These are phyloP conservation scores for Candida takata DNA, from an alignment of 805 yeast species.

Conservation along the genomic window DNA sequence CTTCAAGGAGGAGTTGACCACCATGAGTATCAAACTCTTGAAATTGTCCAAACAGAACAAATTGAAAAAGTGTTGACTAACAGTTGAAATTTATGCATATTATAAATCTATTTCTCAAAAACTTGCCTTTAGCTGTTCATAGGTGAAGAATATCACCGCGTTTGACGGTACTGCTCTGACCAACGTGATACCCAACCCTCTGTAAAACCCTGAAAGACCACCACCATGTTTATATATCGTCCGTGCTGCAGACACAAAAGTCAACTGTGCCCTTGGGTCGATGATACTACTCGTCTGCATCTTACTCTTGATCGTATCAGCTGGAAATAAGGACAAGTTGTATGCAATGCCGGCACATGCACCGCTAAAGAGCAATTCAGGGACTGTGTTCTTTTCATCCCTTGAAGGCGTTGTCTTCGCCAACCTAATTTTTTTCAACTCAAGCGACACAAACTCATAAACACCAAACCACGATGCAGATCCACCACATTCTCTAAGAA, in stretches of 20 bases:
- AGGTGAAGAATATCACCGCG: slow-evolving; percentile 76
- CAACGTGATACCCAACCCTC: slow-evolving; percentile 80
- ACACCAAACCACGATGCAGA: slow-evolving; percentile 94
- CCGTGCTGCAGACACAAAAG: slow-evolving; percentile 32
- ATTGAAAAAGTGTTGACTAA: background rate
- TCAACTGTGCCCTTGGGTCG: slow-evolving; percentile 21
- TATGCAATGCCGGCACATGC: slow-evolving; percentile 82
- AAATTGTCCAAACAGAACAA: slow-evolving; percentile 29
- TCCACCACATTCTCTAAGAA: slow-evolving; percentile 79
- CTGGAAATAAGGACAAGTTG: slow-evolving; percentile 77
- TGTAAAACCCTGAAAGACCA: slow-evolving; percentile 69
- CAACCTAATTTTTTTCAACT: slow-evolving; percentile 30
- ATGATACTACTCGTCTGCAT: slow-evolving; percentile 58
- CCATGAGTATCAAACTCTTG: slow-evolving; percentile 48
- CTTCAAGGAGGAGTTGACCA: slow-evolving; percentile 79
- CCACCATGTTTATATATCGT: slow-evolving; percentile 49
- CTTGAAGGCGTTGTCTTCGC: slow-evolving; percentile 16
- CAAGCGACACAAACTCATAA: slow-evolving; percentile 49
- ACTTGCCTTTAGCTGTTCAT: slow-evolving; percentile 51
- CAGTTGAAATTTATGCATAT: no score
- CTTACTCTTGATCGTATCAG: slow-evolving; percentile 83
- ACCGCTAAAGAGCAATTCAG: slow-evolving; percentile 67
- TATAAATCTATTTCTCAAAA: no score
- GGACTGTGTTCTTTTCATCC: slow-evolving; percentile 28
- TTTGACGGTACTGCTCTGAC: slow-evolving; percentile 83